phyloP scores from a whole-genome alignment of 192 early-diverging fungal species.

The Coemansia sp. region DNA sequence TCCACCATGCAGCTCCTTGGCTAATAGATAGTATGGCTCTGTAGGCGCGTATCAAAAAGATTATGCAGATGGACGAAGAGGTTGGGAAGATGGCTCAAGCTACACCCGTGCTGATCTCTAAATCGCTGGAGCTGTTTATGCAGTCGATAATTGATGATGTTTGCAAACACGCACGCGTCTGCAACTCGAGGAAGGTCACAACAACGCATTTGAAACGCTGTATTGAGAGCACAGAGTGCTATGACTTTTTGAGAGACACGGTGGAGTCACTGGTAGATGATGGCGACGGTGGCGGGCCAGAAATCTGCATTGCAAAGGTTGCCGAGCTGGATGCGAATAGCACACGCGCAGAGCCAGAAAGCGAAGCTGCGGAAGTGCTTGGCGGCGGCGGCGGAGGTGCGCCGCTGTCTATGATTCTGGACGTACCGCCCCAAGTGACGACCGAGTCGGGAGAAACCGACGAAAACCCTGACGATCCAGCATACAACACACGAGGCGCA shows the following conservation, averaged over 20 bases:
- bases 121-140: conserved; percentile 89
- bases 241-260: conserved; percentile 90
- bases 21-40: neutral
- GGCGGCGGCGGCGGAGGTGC: conserved; percentile 52
- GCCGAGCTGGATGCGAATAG: conserved; percentile 27
- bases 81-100: conserved; percentile 98
- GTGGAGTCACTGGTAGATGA: conserved; percentile 80
- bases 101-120: conserved; percentile 93
- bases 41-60: conserved; percentile 98
- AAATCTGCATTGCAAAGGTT: conserved; percentile 43
- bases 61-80: conserved; percentile 99
- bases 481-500: conserved; percentile 15
- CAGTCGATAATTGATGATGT: conserved; percentile 86
- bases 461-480: conserved; percentile 22
- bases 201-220: conserved; percentile 79
- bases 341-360: neutral
- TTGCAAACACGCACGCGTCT: conserved; percentile 72
- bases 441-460: conserved; percentile 30
- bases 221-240: conserved; percentile 78
- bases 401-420: conserved; percentile 47
- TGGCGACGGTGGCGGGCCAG: conserved; percentile 44
- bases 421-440: conserved; percentile 18
- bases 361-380: conserved; percentile 17
- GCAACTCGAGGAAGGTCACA: conserved; percentile 80
- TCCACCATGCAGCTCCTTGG: neutral